Evolutionary conservation across 805 yeast genomes (phyloP).

Genomic region (Candida michaelii): DNA sequence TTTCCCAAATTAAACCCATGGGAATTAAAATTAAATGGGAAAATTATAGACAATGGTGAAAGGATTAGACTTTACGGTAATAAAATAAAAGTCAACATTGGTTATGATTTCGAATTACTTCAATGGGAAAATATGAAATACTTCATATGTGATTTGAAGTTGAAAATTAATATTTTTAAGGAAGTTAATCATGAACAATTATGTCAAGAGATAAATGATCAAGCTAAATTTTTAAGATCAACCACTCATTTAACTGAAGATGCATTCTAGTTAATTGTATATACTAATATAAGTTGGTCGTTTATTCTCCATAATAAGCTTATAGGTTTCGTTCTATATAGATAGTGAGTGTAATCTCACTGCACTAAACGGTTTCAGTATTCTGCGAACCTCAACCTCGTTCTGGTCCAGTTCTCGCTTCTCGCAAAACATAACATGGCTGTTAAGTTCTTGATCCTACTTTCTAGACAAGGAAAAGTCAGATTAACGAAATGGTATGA

Average conservation of each 20-base stretch:
- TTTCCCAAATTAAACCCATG: conserved; percentile 68
- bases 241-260: conserved; percentile 18
- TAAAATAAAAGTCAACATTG: conserved; percentile 50
- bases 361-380: no score
- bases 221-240: conserved; percentile 40
- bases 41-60: conserved; percentile 43
- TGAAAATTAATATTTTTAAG: conserved; percentile 45
- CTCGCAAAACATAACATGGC: conserved; percentile 6
- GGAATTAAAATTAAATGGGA: conserved; percentile 43
- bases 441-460: conserved; percentile 72
- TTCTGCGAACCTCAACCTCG: background rate
- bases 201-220: conserved; percentile 51
- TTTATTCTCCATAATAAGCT: no score
- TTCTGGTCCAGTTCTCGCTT: background rate
- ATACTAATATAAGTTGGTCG: no score
- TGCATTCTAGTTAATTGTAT: conserved; percentile 11
- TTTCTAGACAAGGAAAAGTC: conserved; percentile 94
- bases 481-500: conserved; percentile 92
- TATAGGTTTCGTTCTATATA: no score
- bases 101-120: conserved; percentile 57
- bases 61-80: conserved; percentile 60
- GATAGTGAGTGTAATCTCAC: no score
- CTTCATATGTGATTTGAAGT: conserved; percentile 51
- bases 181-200: conserved; percentile 41
- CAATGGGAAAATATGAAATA: conserved; percentile 60